A percentile compares a stretch with the other conserved stretches of the same genome.
phyloP scores from a whole-genome alignment of 805 yeast species.

The Zygoascus bituminiphila region DNA sequence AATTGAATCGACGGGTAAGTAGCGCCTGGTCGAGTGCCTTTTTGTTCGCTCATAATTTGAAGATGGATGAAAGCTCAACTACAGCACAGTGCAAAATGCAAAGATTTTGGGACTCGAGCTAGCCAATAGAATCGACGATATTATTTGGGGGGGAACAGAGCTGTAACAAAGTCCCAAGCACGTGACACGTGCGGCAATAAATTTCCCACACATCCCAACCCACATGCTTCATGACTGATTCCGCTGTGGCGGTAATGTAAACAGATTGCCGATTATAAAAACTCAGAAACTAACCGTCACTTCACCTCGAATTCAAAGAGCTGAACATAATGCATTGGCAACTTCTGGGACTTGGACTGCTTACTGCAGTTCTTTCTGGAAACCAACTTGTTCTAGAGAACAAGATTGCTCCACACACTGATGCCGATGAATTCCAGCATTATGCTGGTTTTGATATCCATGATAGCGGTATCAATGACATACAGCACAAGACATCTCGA shows the following conservation, averaged over 20 bases:
- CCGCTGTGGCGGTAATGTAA: neutral
- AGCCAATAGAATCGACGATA: no score
- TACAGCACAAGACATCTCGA: neutral
- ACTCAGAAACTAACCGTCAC: neutral
- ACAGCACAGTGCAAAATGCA: no score
- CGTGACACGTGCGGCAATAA: no score
- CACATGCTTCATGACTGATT: neutral
- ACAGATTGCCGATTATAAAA: neutral
- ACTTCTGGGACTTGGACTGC: neutral
- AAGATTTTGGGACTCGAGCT: neutral
- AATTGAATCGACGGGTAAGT: neutral
- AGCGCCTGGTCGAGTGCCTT: slow-evolving; percentile 4
- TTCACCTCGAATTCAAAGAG: no score
- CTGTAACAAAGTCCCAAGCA: no score
- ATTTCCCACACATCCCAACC: no score
- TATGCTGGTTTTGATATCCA: neutral
- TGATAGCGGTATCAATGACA: neutral
- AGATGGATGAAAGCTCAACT: no score
- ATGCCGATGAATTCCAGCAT: no score
- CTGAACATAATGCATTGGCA: neutral
- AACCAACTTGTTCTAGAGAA: neutral
- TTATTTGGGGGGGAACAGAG: no score
- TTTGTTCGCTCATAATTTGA: neutral
- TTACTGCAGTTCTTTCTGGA: neutral
- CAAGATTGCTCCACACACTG: no score